These are phyloP conservation scores for Colletotrichum destructivum DNA, from an alignment of 2,329 filamentous ascomycete species.

Conservation along the genomic window DNA sequence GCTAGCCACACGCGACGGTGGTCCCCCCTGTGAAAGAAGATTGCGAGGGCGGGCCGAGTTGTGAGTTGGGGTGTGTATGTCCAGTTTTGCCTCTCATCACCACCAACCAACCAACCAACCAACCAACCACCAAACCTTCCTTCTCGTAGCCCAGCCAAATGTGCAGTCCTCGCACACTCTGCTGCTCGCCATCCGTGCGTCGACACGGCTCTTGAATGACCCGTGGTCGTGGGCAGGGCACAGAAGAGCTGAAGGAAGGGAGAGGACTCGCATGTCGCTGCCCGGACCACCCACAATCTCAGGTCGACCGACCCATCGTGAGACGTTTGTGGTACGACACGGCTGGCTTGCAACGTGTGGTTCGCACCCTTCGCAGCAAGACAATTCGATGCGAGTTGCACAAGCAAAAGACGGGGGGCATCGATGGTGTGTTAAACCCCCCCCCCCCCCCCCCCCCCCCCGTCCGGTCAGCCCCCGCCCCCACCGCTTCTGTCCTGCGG, in stretches of 20 bases:
- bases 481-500: too few species aligned
- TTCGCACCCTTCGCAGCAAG: background rate
- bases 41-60: too few species aligned
- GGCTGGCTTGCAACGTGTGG: background rate
- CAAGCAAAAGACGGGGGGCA: too few species aligned
- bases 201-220: background rate
- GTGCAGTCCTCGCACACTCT: background rate
- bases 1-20: too few species aligned
- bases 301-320: slow-evolving; percentile 17
- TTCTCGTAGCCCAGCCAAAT: too few species aligned
- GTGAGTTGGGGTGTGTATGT: too few species aligned
- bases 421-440: background rate
- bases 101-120: too few species aligned
- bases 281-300: slow-evolving; percentile 14
- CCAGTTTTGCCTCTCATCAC: too few species aligned
- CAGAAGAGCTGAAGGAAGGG: background rate
- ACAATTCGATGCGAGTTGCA: background rate
- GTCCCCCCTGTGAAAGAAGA: background rate
- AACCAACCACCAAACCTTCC: too few species aligned
- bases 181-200: background rate
- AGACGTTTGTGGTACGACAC: slow-evolving; percentile 11
- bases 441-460: too few species aligned
- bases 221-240: background rate
- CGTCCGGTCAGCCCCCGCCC: background rate
- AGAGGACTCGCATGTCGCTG: slow-evolving; percentile 15